A percentile compares a stretch with the other conserved stretches of the same genome.
These are phyloP conservation scores for Vachellia pachyceras DNA, from an alignment of 306 rosid genomes.

Conservation along the genomic window DNA sequence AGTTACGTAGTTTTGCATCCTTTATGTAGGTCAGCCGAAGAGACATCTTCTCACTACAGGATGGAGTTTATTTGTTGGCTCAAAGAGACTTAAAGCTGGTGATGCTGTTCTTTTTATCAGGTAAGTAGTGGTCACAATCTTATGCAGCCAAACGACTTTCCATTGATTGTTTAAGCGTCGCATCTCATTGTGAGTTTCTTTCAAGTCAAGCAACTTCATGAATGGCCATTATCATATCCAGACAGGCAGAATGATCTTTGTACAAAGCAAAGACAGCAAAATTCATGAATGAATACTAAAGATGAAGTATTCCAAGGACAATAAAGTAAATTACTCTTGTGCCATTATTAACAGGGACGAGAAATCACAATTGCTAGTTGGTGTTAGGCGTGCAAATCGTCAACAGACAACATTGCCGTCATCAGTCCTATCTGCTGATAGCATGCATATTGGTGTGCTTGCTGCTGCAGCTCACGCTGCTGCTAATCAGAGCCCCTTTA, in stretches of 20 bases:
- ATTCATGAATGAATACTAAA: neutral
- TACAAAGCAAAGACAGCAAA: neutral
- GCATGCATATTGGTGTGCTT: constrained; percentile 99
- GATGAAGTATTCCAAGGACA: neutral
- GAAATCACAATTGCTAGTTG: constrained; percentile 85
- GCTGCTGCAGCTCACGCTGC: constrained; percentile 99
- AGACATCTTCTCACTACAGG: constrained; percentile 99
- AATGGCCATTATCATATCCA: neutral
- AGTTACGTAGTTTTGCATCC: constrained; percentile 7
- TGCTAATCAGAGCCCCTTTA: constrained; percentile 80
- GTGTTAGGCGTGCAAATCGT: constrained; percentile 92
- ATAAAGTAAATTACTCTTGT: neutral
- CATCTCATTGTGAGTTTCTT: neutral
- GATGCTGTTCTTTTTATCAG: constrained; percentile 80
- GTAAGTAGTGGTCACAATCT: constrained; percentile 42
- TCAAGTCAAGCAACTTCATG: neutral
- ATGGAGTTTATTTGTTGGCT: constrained; percentile 81
- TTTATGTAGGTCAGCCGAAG: constrained; percentile 85
- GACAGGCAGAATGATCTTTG: neutral
- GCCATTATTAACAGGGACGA: constrained; percentile 70
- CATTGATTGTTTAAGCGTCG: too few species aligned
- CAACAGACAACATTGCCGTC: constrained; percentile 93
- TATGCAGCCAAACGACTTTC: neutral
- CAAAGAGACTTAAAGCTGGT: constrained; percentile 83
- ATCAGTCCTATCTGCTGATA: constrained; percentile 93